A percentile compares a stretch with the other conserved stretches of the same genome.
phyloP scores from a whole-genome alignment of 2,329 filamentous ascomycete genomes.

The Dactylellina leptospora region DNA sequence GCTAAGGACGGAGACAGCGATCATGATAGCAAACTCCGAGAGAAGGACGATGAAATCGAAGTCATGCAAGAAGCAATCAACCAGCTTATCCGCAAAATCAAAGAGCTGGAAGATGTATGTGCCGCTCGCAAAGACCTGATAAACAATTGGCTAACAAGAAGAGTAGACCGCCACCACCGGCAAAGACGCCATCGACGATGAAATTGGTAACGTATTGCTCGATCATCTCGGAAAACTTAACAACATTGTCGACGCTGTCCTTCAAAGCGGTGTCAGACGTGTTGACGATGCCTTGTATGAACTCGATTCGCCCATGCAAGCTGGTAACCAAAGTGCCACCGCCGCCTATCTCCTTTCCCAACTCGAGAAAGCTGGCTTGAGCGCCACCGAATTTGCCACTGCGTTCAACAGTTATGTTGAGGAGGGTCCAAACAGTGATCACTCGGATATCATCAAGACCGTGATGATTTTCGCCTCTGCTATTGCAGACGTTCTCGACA shows the following conservation, averaged over 20 bases:
- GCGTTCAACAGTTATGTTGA: conserved; percentile 99
- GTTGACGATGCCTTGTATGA: conserved; percentile 98
- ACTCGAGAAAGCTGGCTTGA: conserved; percentile 94
- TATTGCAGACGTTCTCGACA: conserved; percentile 91
- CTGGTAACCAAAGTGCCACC: conserved; percentile 96
- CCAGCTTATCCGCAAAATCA: conserved; percentile 89
- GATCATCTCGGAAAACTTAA: conserved; percentile 92
- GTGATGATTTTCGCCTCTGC: conserved; percentile 90
- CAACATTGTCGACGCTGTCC: conserved; percentile 94
- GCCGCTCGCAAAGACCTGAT: background rate
- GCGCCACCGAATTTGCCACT: conserved; percentile 95
- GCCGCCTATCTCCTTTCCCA: conserved; percentile 94
- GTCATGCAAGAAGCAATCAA: conserved; percentile 99
- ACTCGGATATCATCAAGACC: conserved; percentile 90
- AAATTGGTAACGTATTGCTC: conserved; percentile 88
- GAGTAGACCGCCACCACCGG: conserved; percentile 65
- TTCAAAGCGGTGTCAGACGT: conserved; percentile 89
- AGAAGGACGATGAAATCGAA: conserved; percentile 97
- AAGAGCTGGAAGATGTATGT: conserved; percentile 75
- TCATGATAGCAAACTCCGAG: conserved; percentile 81
- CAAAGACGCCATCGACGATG: conserved; percentile 75
- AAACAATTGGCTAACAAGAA: conserved; percentile 25
- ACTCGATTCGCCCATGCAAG: conserved; percentile 96
- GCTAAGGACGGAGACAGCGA: conserved; percentile 83
- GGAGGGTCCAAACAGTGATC: conserved; percentile 88